phyloP scores from a whole-genome alignment of 2,329 filamentous ascomycete genomes.

The Hawksworthiomyces lignivorus region DNA sequence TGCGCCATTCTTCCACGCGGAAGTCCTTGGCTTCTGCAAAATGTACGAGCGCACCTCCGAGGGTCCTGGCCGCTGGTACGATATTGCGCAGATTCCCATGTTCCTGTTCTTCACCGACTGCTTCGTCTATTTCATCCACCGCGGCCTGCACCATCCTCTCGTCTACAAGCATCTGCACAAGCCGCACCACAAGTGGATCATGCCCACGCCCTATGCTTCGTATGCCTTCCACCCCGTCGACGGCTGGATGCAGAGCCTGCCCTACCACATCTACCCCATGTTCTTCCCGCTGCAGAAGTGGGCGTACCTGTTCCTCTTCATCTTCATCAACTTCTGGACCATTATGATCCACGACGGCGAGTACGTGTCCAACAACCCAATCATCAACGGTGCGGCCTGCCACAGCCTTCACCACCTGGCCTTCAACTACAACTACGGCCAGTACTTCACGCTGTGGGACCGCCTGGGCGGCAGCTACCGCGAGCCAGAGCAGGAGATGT shows the following conservation, averaged over 20 bases:
- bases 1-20: slow-evolving; percentile 69
- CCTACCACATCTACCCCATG: slow-evolving; percentile 91
- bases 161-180: slow-evolving; percentile 91
- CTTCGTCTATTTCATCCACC: slow-evolving; percentile 87
- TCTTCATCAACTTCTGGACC: slow-evolving; percentile 95
- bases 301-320: slow-evolving; percentile 76
- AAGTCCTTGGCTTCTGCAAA: slow-evolving; percentile 77
- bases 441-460: slow-evolving; percentile 91
- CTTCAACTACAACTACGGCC: slow-evolving; percentile 89
- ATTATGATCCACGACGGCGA: slow-evolving; percentile 95
- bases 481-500: slow-evolving; percentile 77
- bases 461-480: slow-evolving; percentile 80
- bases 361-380: slow-evolving; percentile 81
- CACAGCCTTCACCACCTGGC: slow-evolving; percentile 86
- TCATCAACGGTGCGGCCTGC: slow-evolving; percentile 92
- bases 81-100: slow-evolving; percentile 75
- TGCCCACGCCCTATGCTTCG: slow-evolving; percentile 88
- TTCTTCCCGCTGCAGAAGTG: slow-evolving; percentile 89
- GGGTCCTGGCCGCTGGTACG: slow-evolving; percentile 71
- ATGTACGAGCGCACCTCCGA: slow-evolving; percentile 76
- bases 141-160: slow-evolving; percentile 69
- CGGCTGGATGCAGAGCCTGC: slow-evolving; percentile 78
- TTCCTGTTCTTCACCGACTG: slow-evolving; percentile 87
- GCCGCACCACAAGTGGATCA: slow-evolving; percentile 99
- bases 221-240: slow-evolving; percentile 94